Evolutionary conservation across 2,329 filamentous ascomycete species (phyloP).

Genomic region (Sporothrix brasiliensis): DNA sequence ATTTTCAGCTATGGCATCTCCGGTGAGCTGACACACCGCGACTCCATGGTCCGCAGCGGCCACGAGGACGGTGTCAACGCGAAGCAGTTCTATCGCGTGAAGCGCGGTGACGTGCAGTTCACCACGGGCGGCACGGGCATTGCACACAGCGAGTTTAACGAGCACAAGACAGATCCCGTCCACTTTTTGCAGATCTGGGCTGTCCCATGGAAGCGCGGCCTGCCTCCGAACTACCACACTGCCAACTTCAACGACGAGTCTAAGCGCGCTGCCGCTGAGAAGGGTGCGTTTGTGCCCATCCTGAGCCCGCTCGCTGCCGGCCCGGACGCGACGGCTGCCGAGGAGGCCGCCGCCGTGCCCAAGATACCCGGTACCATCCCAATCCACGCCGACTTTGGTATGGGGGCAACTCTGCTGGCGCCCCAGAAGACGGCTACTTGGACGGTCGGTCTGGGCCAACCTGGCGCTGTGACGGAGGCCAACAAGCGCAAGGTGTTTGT

Average conservation of each 20-base stretch:
- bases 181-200: constrained; percentile 93
- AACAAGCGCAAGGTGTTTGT: constrained; percentile 74
- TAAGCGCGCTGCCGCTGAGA: constrained; percentile 53
- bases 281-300: constrained; percentile 70
- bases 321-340: constrained; percentile 59
- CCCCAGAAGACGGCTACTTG: constrained; percentile 64
- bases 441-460: constrained; percentile 66
- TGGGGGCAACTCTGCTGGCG: constrained; percentile 75
- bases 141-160: constrained; percentile 80
- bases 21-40: constrained; percentile 84
- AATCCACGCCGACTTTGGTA: constrained; percentile 81
- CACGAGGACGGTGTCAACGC: constrained; percentile 57
- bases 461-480: constrained; percentile 52
- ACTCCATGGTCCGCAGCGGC: constrained; percentile 77
- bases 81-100: constrained; percentile 70
- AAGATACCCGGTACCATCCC: constrained; percentile 70
- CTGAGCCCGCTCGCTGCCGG: constrained; percentile 74
- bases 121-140: constrained; percentile 83
- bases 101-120: constrained; percentile 83
- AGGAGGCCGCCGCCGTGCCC: constrained; percentile 67
- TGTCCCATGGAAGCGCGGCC: constrained; percentile 71
- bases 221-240: constrained; percentile 77
- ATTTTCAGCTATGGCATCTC: constrained; percentile 88
- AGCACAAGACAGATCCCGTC: constrained; percentile 69
- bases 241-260: constrained; percentile 70